Base-by-base conservation (phyloP, 495 filamentous ascomycete genomes). In the Umbilicaria muhlenbergii region DNA sequence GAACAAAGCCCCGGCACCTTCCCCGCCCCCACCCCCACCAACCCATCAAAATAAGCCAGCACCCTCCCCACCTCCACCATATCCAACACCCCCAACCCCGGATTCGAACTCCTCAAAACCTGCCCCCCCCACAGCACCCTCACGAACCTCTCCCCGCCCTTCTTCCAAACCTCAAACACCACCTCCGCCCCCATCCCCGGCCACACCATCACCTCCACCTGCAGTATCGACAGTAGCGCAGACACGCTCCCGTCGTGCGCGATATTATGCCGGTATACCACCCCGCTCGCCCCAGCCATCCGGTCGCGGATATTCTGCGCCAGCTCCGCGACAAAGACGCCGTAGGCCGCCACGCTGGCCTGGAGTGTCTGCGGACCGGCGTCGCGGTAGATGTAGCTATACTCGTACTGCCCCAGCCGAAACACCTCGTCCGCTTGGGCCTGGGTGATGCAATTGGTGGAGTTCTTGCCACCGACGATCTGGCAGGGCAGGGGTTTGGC, bases 161-260 rank as follows among this genome's bases (percentile, higher is more conserved):
- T 56, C 39, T 57, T 60, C 42, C 74, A 80, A 11, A 81, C 35
- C 61, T 85, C 80, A 52, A 85, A 82, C 0, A 81, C 67, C 5
- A 83, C 61, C 54, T 83, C 79, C 8, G 66, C 60, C 1, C 80
- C 80, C 76, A 84, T 80, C 0, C 80, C 80, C 0, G 78, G 80
- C 80, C 80, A 85, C 3, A 81, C 72, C 78, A 83, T 84, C 34
- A 58, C 51, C 33, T 79, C 72, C 3, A 77, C 51, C 53, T 83
- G 79, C 45, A 85, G 53, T n/a, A 81, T 66, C 3, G 66, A 63
- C 19, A 85, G 52, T n/a, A 85, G 46, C 3, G 67, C 58, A 7
- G 71, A 71, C 11, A 85, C 51, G 15, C 71, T 77, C 11, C 80
- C 80, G 49, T 83, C 80, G 50, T 86, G 79, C 14, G 75, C 80